phyloP scores from a whole-genome alignment of 306 rosid species.

The Senna tora region DNA sequence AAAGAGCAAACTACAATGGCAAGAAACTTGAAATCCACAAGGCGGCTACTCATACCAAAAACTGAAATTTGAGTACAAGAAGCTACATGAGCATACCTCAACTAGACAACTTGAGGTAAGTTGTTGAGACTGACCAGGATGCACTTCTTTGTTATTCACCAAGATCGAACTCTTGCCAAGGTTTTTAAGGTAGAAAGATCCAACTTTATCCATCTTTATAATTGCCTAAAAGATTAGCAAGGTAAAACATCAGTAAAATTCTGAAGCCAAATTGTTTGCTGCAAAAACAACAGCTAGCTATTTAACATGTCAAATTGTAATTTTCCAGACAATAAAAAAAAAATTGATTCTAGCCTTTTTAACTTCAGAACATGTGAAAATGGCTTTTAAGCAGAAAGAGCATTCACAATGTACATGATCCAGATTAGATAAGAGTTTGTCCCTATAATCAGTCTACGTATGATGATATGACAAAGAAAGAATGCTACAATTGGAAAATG shows the following conservation, averaged over 20 bases:
- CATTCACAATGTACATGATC: conserved; percentile 8
- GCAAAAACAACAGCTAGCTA: conserved; percentile 23
- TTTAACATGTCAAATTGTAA: conserved; percentile 9
- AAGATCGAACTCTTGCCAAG: conserved; percentile 71
- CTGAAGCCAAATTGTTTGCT: conserved; percentile 30
- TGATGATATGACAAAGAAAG: neutral
- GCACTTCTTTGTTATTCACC: conserved; percentile 78
- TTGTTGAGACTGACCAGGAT: conserved; percentile 61
- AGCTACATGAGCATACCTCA: conserved; percentile 65
- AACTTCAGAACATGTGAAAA: neutral
- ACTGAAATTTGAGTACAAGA: conserved; percentile 23
- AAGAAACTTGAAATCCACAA: conserved; percentile 14
- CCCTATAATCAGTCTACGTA: neutral
- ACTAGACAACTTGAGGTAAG: conserved; percentile 73
- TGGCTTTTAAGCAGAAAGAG: conserved; percentile 26
- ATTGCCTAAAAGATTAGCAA: conserved; percentile 61
- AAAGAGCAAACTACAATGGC: neutral
- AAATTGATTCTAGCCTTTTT: conserved; percentile 5
- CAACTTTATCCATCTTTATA: conserved; percentile 74
- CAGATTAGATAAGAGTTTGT: conserved; percentile 4
- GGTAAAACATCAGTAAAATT: conserved; percentile 10
- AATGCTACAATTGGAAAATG: neutral
- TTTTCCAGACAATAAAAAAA: neutral
- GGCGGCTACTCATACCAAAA: conserved; percentile 30
- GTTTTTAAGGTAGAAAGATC: conserved; percentile 77